A percentile compares a stretch with the other conserved stretches of the same genome.
Conservation (phyloP, 23 red algal genomes). For the Porphyridium purpureum region DNA sequence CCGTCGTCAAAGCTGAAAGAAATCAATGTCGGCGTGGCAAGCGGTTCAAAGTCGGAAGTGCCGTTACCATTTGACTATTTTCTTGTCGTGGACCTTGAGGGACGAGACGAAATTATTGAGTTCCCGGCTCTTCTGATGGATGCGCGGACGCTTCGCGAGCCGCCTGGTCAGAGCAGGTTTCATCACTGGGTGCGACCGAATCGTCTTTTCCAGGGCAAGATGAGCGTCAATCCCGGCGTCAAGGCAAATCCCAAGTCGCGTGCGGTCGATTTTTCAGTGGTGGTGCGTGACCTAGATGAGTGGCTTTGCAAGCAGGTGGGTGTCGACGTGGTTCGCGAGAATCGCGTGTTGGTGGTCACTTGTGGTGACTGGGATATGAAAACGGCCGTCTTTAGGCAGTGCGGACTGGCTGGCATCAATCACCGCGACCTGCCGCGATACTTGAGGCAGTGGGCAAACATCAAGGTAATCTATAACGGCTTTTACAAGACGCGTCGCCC, state of each 20-base stretch:
- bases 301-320: too few relatives aligned
- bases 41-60: neutral
- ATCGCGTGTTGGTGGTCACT: neutral
- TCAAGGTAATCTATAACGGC: neutral
- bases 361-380: constrained; percentile 1
- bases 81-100: neutral
- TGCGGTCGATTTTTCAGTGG: too few relatives aligned
- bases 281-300: too few relatives aligned
- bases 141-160: neutral
- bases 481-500: neutral
- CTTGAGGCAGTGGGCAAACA: neutral
- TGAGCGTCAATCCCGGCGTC: too few relatives aligned
- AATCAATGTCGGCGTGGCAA: neutral
- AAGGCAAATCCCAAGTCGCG: too few relatives aligned
- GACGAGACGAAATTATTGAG: neutral
- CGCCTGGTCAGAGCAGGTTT: too few relatives aligned
- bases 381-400: neutral
- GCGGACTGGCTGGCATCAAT: neutral
- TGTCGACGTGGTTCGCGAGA: too few relatives aligned
- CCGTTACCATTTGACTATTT: neutral
- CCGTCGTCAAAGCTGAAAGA: neutral
- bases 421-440: neutral
- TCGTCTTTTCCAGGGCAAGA: too few relatives aligned
- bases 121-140: neutral
- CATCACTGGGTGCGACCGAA: neutral